These are phyloP conservation scores for Eremothecium gossypii DNA, from an alignment of 1,139 yeast genomes.

Conservation along the genomic window DNA sequence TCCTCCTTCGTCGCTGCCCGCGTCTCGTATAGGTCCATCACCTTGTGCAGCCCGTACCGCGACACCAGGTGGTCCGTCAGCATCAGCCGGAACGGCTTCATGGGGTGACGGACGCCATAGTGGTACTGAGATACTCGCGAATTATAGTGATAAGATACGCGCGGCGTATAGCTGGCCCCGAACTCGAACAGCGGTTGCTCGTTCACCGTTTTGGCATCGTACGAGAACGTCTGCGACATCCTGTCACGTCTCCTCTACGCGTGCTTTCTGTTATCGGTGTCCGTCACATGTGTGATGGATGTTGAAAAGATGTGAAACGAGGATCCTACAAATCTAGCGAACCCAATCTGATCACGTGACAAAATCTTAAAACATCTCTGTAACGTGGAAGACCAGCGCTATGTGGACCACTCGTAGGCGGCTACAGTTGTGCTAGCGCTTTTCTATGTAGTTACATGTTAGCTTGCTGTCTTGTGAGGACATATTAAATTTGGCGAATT, in stretches of 20 bases:
- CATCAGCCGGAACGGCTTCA: slow-evolving; percentile 96
- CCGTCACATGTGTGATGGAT: too few species aligned
- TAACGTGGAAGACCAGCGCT: too few species aligned
- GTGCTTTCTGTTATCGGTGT: too few species aligned
- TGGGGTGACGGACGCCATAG: slow-evolving; percentile 89
- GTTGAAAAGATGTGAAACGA: too few species aligned
- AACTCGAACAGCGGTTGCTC: slow-evolving; percentile 45
- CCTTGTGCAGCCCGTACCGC: slow-evolving; percentile 74
- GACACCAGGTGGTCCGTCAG: slow-evolving; percentile 86
- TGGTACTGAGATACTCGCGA: slow-evolving; percentile 76
- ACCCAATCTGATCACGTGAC: too few species aligned
- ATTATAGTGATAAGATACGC: slow-evolving; percentile 83
- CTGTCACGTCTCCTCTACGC: background rate
- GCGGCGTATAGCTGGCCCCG: slow-evolving; percentile 35
- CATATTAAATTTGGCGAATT: too few species aligned
- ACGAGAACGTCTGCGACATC: slow-evolving; percentile 28
- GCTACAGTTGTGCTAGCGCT: too few species aligned
- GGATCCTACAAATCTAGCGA: too few species aligned
- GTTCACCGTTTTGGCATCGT: slow-evolving; percentile 44
- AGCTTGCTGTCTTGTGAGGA: too few species aligned
- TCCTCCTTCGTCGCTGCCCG: slow-evolving; percentile 75
- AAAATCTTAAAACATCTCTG: too few species aligned
- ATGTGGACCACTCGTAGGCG: too few species aligned
- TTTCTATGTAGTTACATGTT: too few species aligned
- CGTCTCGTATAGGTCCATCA: slow-evolving; percentile 85